Percentiles rank a stretch among this genome's conserved stretches.
These are phyloP conservation scores for Entoloma clypeatum DNA, from an alignment of 1,284 basidiomycete species.

Conservation along the genomic window DNA sequence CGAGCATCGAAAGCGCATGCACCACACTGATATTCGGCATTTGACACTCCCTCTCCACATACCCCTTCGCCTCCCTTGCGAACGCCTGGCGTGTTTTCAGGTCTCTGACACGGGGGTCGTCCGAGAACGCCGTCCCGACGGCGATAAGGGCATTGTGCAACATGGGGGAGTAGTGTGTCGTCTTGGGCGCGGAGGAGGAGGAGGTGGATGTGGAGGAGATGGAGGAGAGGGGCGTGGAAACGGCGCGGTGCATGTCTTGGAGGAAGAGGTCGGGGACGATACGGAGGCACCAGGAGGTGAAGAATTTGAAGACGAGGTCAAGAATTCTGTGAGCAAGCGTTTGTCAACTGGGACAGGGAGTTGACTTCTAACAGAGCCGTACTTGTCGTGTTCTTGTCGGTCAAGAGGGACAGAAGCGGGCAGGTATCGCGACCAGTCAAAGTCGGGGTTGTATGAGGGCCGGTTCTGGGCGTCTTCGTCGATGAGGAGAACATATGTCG, in stretches of 20 bases:
- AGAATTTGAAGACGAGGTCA: constrained; percentile 57
- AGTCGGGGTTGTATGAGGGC: constrained; percentile 43
- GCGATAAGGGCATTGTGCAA: constrained; percentile 66
- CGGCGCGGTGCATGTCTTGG: constrained; percentile 52
- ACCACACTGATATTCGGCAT: constrained; percentile 57
- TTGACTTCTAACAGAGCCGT: constrained; percentile 1
- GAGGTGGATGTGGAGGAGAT: constrained; percentile 40
- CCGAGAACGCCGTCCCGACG: constrained; percentile 55
- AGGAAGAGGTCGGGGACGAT: constrained; percentile 52
- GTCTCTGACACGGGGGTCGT: constrained; percentile 48
- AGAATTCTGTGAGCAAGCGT: constrained; percentile 36
- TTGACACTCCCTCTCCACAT: constrained; percentile 54
- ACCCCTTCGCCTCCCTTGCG: constrained; percentile 50
- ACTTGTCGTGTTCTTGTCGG: constrained; percentile 52
- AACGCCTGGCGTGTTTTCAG: constrained; percentile 45
- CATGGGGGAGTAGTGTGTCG: constrained; percentile 66
- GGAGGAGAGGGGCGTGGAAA: constrained; percentile 44
- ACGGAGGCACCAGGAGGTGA: constrained; percentile 55
- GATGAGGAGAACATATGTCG: constrained; percentile 34
- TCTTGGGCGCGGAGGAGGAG: constrained; percentile 42
- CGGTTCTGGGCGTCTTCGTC: constrained; percentile 35
- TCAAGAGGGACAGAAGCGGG: constrained; percentile 45
- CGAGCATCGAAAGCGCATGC: constrained; percentile 53
- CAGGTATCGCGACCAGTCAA: constrained; percentile 57
- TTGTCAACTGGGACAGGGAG: constrained; percentile 5